phyloP scores from a whole-genome alignment of 768 basidiomycete species.

The Podaxis mareebaensis region DNA sequence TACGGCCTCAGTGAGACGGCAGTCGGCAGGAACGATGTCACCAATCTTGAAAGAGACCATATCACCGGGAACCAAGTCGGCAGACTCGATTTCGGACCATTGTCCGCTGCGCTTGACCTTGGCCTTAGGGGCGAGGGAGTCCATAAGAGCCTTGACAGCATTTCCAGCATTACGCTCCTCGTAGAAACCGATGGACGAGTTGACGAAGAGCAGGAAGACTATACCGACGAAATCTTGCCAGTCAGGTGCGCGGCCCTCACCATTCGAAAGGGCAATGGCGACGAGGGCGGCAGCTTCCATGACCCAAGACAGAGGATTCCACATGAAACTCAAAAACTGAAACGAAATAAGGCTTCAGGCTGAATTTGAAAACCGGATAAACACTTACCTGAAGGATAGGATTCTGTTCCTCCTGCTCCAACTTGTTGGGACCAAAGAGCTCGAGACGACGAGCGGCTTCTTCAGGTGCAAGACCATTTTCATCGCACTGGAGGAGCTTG shows the following conservation, averaged over 20 bases:
- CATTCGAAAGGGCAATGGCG: conserved; percentile 95
- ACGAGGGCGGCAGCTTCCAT: conserved; percentile 97
- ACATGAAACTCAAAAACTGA: conserved; percentile 96
- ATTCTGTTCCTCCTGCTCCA: conserved; percentile 89
- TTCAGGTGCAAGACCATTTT: conserved; percentile 72
- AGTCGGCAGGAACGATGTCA: conserved; percentile 97
- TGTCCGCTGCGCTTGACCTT: conserved; percentile 83
- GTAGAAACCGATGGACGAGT: conserved; percentile 97
- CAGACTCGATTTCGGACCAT: conserved; percentile 91
- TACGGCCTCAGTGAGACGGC: conserved; percentile 94
- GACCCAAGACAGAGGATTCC: conserved; percentile 99
- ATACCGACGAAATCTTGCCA: conserved; percentile 99
- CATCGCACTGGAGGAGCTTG: conserved; percentile 87
- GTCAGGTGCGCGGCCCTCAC: conserved; percentile 83
- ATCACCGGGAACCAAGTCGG: conserved; percentile 92
- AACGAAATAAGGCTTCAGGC: not conserved
- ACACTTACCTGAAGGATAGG: conserved; percentile 75
- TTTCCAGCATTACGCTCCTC: conserved; percentile 97
- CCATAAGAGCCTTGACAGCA: conserved; percentile 99
- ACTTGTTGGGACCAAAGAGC: conserved; percentile 95
- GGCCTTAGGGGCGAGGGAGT: conserved; percentile 97
- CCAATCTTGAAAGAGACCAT: conserved; percentile 99
- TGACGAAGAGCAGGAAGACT: conserved; percentile 86
- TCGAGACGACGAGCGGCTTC: conserved; percentile 87
- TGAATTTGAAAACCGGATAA: not conserved